Conservation (phyloP, 2,329 filamentous ascomycete genomes). For the Microsporum canis region DNA sequence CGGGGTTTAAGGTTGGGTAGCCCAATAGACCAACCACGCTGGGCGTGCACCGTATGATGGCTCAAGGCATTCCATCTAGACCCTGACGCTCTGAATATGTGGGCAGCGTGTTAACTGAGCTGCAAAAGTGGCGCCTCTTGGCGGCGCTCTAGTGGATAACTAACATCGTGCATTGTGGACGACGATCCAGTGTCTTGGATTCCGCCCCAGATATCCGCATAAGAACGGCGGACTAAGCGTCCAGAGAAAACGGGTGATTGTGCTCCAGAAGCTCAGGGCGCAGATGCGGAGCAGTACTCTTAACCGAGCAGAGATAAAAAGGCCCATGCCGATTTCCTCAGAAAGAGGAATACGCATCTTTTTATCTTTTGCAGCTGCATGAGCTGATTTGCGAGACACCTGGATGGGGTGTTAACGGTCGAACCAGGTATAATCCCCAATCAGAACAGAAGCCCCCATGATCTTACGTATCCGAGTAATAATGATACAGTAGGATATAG, state of each 20-base stretch:
- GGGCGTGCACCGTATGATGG: background rate
- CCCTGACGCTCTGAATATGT: background rate
- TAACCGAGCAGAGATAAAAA: background rate
- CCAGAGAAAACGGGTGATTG: background rate
- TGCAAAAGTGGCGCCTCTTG: background rate
- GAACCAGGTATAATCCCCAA: background rate
- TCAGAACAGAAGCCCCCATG: background rate
- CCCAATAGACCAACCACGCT: background rate
- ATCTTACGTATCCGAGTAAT: background rate
- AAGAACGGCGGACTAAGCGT: background rate
- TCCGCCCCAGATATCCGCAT: background rate
- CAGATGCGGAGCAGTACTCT: background rate
- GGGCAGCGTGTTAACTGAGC: background rate
- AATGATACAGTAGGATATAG: background rate
- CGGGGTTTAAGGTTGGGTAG: conserved; percentile 1
- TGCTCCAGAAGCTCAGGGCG: background rate
- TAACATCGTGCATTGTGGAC: background rate
- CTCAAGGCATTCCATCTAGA: background rate
- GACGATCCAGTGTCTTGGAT: conserved; percentile 1
- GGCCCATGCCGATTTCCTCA: background rate
- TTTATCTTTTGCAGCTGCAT: background rate
- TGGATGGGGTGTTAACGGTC: background rate
- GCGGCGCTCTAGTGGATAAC: background rate
- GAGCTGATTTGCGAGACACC: background rate
- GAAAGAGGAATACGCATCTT: background rate